Evolutionary conservation across 768 basidiomycete species (phyloP).

Genomic region (Mrakia blollopis): DNA sequence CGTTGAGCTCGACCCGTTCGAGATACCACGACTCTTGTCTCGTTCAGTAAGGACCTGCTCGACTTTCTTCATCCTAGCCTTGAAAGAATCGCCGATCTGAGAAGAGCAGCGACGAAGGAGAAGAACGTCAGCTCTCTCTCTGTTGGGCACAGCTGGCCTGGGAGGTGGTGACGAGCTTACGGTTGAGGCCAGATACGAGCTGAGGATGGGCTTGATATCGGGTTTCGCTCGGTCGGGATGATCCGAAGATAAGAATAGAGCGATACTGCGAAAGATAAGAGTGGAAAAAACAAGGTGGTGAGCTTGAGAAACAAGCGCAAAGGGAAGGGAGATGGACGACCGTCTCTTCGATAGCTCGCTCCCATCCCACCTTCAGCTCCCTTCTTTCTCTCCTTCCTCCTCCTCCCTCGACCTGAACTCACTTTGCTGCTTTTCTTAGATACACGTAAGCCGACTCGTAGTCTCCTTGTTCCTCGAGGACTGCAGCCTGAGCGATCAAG

Average conservation of each 20-base stretch:
- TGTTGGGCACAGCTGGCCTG: neutral
- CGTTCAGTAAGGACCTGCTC: constrained; percentile 13
- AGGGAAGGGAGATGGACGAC: neutral
- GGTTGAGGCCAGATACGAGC: neutral
- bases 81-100: constrained; percentile 14
- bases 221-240: constrained; percentile 20
- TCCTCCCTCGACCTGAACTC: neutral
- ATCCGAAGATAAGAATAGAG: constrained; percentile 5
- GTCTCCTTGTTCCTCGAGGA: neutral
- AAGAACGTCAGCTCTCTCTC: neutral
- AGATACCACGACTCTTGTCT: neutral
- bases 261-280: constrained; percentile 11
- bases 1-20: too few relatives aligned
- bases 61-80: neutral
- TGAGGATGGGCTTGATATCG: neutral
- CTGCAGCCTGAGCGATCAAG: constrained; percentile 13
- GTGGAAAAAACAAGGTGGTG: neutral
- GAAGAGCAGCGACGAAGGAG: too few relatives aligned
- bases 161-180: constrained; percentile 19
- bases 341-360: neutral
- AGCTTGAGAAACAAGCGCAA: neutral
- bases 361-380: neutral
- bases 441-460: constrained; percentile 26
- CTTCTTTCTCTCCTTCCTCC: neutral
- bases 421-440: constrained; percentile 29